Base-by-base conservation (phyloP, 2,329 filamentous ascomycete genomes). In the Sclerotinia sclerotiorum region DNA sequence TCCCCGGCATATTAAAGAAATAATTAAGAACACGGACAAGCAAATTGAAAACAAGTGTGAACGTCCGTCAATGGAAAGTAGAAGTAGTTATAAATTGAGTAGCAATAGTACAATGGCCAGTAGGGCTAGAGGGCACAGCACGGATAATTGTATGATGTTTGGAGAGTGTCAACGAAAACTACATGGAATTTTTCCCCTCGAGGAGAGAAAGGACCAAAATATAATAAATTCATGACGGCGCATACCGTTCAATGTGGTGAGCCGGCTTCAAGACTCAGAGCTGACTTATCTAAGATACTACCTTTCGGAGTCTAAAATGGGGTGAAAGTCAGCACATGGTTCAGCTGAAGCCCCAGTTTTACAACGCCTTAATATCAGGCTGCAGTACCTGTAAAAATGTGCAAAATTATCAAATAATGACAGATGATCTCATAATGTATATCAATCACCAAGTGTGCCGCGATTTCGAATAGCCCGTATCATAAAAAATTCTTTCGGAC, bases 281-380 rank as follows among this genome's bases (percentile, higher is more conserved):
- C 46, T 51, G 46, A 51, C n/a, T 42, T 21, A 21, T 21, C 15
- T 51, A 63, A 63, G 24, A 51, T 39, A 63, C 51, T 39, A 62
- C 58, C 24, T 10, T 10, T 39, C 39, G 7, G 29, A 2, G 8
- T 51, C 46, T 63, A 39, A 2, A 39, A 27, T 51, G n/a, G 32
- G 46, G 27, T n/a, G 24, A 39, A 15, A 27, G 60, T 63, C 29
- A 63, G 60, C 60, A 63, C 13, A 27, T 27, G 32, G n/a, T 17
- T 51, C 60, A 63, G 60, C 60, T 63, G 60, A 63, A 51, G 46
- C 32, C 60, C 21, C 48, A 24, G 29, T 63, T 63, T 35, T 48
- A 42, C 35, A 13, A 51, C 46, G 15, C 29, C 60, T 51, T 27
- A 13, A 27, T 51, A 62, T 39, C 29, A 51, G 32, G 46, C 60